Conservation (phyloP, 495 filamentous ascomycete genomes). For the Xylaria intraflava region DNA sequence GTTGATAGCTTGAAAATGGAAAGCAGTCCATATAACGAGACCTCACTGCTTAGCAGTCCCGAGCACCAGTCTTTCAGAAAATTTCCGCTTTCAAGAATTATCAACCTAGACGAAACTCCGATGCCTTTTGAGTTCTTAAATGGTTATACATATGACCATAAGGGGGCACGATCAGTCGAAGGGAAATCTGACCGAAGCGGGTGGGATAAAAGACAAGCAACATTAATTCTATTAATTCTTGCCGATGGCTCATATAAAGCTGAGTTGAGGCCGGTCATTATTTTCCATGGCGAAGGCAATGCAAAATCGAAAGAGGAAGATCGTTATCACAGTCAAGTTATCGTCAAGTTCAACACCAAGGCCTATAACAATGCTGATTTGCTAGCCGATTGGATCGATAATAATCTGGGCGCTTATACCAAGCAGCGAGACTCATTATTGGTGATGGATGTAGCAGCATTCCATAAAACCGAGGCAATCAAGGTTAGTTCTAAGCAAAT, state of each 20-base stretch:
- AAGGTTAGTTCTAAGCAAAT: too few species aligned
- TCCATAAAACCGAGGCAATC: neutral
- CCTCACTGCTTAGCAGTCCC: too few species aligned
- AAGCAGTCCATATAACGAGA: too few species aligned
- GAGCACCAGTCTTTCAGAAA: too few species aligned
- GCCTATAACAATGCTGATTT: neutral
- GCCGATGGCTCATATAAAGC: neutral
- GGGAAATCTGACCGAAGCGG: neutral
- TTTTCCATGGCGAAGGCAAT: neutral
- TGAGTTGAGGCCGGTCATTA: too few species aligned
- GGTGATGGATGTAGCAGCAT: too few species aligned
- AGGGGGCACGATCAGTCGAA: neutral
- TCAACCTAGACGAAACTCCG: neutral
- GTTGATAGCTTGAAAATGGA: too few species aligned
- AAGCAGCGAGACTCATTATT: neutral
- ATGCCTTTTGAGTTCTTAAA: neutral
- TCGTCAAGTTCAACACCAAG: neutral
- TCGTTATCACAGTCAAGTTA: too few species aligned
- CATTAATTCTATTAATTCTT: neutral
- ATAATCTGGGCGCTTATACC: neutral
- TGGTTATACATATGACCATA: neutral
- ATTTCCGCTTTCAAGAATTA: too few species aligned
- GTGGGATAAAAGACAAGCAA: neutral
- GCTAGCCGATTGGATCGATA: neutral
- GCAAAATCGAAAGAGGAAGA: neutral